Conservation (phyloP, 352 stramenopile species). For the Globisporangium solare region DNA sequence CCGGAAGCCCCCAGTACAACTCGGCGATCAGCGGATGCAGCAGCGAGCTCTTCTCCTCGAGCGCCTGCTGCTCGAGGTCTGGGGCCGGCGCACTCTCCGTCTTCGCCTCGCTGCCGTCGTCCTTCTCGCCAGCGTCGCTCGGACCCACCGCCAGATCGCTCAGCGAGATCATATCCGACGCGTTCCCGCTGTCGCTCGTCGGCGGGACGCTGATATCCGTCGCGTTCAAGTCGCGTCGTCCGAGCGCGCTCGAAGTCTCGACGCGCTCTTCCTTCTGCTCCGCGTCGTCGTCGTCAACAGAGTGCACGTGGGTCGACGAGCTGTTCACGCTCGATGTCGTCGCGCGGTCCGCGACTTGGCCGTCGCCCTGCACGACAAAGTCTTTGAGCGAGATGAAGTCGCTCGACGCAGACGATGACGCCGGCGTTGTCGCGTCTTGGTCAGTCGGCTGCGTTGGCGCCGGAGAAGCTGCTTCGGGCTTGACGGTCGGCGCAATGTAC, state of each 20-base stretch:
- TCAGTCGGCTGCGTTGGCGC: not conserved
- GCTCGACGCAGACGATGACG: not conserved
- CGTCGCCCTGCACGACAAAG: constrained; percentile 35
- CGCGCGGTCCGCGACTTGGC: constrained; percentile 9
- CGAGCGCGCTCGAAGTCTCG: too few relatives aligned
- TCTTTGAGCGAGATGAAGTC: constrained; percentile 56
- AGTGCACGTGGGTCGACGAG: constrained; percentile 18
- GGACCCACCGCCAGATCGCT: constrained; percentile 1
- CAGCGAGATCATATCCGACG: constrained; percentile 16
- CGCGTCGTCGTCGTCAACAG: constrained; percentile 16
- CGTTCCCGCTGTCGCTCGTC: not conserved
- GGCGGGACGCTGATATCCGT: constrained; percentile 11
- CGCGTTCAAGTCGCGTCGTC: constrained; percentile 3
- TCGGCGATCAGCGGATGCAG: constrained; percentile 48
- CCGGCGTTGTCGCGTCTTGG: not conserved
- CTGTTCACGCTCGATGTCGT: constrained; percentile 24
- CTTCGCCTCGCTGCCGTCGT: constrained; percentile 10
- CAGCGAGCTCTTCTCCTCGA: constrained; percentile 24
- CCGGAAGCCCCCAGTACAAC: constrained; percentile 36
- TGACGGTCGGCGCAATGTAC: constrained; percentile 5
- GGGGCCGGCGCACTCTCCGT: constrained; percentile 2
- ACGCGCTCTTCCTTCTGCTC: constrained; percentile 9
- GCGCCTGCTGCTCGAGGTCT: constrained; percentile 16
- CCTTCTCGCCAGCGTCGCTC: not conserved
- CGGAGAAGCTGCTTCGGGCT: not conserved